Conservation (phyloP, 345 rosid species). For the Citrus unshiu region DNA sequence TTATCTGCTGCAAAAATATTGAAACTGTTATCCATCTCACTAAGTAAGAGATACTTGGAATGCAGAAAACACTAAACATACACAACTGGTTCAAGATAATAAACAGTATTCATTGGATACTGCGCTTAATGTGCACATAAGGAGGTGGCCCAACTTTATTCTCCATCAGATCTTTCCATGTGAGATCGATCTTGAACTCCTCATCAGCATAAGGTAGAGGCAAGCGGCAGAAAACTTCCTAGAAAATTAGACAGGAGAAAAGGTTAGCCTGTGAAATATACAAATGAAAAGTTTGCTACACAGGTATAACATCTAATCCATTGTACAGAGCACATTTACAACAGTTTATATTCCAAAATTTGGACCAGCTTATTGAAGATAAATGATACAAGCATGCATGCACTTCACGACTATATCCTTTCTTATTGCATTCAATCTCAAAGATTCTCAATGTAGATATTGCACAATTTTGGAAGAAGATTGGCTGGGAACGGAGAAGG, state of each 20-base stretch:
- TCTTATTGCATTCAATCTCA: background rate
- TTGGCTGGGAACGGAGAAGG: background rate
- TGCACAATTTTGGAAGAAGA: background rate
- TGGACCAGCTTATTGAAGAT: background rate
- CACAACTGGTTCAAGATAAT: background rate
- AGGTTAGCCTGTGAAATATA: constrained; percentile 17
- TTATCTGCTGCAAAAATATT: background rate
- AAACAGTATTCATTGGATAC: constrained; percentile 59
- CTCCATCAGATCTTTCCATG: constrained; percentile 52
- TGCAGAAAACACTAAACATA: constrained; percentile 15
- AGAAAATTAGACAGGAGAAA: constrained; percentile 16
- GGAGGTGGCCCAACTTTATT: constrained; percentile 72
- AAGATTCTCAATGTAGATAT: background rate
- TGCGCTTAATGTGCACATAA: constrained; percentile 85
- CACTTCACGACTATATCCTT: background rate
- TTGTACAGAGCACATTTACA: background rate
- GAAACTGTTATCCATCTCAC: background rate
- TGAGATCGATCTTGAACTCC: constrained; percentile 78
- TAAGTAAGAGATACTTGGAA: constrained; percentile 7
- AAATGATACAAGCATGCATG: background rate
- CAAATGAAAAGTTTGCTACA: background rate
- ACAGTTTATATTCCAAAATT: background rate
- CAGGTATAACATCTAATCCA: background rate
- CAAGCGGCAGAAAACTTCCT: constrained; percentile 73
- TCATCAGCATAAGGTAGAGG: constrained; percentile 80